phyloP scores from a whole-genome alignment of 495 filamentous ascomycete genomes.

The Penicillium paxilli region DNA sequence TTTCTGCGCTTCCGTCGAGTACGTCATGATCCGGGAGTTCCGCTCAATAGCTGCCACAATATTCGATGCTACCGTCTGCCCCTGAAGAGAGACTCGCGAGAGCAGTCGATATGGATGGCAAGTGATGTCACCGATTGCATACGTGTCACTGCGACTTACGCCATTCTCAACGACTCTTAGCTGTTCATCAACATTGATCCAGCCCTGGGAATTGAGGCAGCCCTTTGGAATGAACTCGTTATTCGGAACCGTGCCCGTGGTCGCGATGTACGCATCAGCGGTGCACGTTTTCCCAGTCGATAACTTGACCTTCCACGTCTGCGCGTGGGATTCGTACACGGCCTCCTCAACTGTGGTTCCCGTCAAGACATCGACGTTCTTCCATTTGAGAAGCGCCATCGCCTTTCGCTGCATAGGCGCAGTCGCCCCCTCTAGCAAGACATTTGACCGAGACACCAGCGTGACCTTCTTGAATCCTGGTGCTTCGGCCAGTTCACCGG shows the following conservation, averaged over 20 bases:
- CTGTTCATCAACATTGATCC: constrained; percentile 7
- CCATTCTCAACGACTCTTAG: constrained; percentile 1
- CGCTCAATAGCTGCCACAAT: constrained; percentile 1
- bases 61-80: constrained; percentile 4
- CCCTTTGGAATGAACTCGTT: constrained; percentile 3
- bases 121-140: constrained; percentile 10
- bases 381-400: background rate
- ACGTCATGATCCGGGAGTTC: background rate
- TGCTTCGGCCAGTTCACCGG: constrained; percentile 9
- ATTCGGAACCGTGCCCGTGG: constrained; percentile 7
- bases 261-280: constrained; percentile 12
- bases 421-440: constrained; percentile 5
- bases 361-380: constrained; percentile 6
- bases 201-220: constrained; percentile 5
- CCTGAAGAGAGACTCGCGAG: constrained; percentile 4
- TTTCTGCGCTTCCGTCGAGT: background rate
- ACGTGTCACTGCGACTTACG: constrained; percentile 1
- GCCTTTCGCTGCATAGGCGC: constrained; percentile 3
- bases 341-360: background rate
- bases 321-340: background rate
- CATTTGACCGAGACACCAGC: constrained; percentile 1
- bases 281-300: constrained; percentile 2
- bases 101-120: constrained; percentile 9
- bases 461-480: background rate
- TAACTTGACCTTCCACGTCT: constrained; percentile 7